phyloP scores from a whole-genome alignment of 2,329 filamentous ascomycete genomes.

The Diaporthe sp. region DNA sequence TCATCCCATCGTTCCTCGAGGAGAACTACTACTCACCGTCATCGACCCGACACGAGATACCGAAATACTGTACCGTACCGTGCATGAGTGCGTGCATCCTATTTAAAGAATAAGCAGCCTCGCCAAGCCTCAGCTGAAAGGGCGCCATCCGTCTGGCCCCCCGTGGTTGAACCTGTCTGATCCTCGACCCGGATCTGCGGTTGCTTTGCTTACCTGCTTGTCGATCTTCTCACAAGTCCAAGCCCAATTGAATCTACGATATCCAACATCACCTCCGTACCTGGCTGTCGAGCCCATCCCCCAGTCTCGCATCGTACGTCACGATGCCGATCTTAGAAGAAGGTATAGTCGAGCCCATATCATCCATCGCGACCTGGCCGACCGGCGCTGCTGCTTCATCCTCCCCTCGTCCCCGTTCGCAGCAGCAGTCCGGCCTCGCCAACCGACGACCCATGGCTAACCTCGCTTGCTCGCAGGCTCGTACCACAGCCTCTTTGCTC shows the following conservation, averaged over 20 bases:
- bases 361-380: neutral
- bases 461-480: conserved; percentile 40
- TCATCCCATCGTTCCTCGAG: conserved; percentile 20
- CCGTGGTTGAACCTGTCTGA: conserved; percentile 36
- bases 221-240: conserved; percentile 38
- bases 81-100: conserved; percentile 25
- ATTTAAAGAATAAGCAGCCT: conserved; percentile 41
- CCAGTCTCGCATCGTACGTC: conserved; percentile 22
- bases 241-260: conserved; percentile 8
- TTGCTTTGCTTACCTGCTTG: conserved; percentile 24
- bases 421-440: neutral
- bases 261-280: neutral
- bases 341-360: conserved; percentile 24
- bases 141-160: conserved; percentile 14
- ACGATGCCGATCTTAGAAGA: conserved; percentile 37
- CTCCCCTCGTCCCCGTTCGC: neutral
- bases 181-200: conserved; percentile 39
- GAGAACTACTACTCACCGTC: neutral
- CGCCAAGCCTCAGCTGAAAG: conserved; percentile 39
- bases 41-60: conserved; percentile 7
- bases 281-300: neutral
- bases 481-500: conserved; percentile 53
- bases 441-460: conserved; percentile 25
- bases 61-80: neutral
- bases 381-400: neutral